Percentiles rank a stretch among this genome's conserved stretches.
phyloP scores from a whole-genome alignment of 2,329 filamentous ascomycete species.

The Fusarium clavum region DNA sequence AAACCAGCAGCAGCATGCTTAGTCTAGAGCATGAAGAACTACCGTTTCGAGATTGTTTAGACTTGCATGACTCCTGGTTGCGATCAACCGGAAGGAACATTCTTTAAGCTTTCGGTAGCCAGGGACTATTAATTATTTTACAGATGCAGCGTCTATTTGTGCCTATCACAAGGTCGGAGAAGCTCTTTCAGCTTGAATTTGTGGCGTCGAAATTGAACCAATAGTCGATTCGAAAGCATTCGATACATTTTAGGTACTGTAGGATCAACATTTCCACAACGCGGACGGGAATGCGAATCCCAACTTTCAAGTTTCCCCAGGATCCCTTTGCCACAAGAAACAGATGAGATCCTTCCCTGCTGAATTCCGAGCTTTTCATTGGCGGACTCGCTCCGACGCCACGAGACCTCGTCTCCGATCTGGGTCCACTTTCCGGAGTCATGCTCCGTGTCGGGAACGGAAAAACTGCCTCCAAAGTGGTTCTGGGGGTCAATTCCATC shows the following conservation, averaged over 20 bases:
- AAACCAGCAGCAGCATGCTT: background rate
- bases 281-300: background rate
- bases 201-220: background rate
- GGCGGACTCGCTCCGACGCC: slow-evolving; percentile 21
- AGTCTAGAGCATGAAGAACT: background rate
- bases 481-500: slow-evolving; percentile 3
- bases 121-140: background rate
- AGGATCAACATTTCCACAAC: background rate
- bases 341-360: background rate
- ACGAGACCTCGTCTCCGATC: background rate
- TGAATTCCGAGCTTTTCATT: background rate
- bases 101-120: background rate
- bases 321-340: background rate
- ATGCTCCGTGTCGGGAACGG: background rate
- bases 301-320: background rate
- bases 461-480: slow-evolving; percentile 3
- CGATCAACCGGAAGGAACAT: background rate
- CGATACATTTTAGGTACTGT: background rate
- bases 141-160: background rate
- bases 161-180: background rate
- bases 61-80: background rate
- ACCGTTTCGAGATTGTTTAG: background rate
- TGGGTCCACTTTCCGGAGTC: background rate
- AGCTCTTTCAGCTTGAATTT: background rate
- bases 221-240: background rate